Evolutionary conservation across 2,329 filamentous ascomycete genomes (phyloP).

Genomic region (Alternaria panax): DNA sequence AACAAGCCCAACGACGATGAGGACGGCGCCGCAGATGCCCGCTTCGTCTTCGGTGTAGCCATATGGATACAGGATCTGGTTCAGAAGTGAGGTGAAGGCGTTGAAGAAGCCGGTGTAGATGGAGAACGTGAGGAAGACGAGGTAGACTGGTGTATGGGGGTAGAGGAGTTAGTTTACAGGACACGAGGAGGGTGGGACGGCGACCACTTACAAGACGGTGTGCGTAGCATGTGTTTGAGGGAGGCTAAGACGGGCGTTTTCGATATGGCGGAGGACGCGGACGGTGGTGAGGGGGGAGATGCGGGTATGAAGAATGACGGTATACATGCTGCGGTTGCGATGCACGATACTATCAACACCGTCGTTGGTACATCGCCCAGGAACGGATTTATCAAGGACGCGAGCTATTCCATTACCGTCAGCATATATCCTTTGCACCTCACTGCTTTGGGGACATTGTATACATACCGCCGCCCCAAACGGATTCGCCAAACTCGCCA

Average conservation of each 20-base stretch:
- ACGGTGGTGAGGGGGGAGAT: slow-evolving; percentile 77
- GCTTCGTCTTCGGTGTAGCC: slow-evolving; percentile 83
- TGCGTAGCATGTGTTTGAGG: slow-evolving; percentile 58
- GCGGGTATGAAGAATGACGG: slow-evolving; percentile 84
- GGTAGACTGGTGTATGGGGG: too few species aligned
- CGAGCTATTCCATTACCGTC: slow-evolving; percentile 51
- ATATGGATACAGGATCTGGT: slow-evolving; percentile 88
- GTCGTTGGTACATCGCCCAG: slow-evolving; percentile 79
- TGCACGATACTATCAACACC: slow-evolving; percentile 84
- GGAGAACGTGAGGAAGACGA: slow-evolving; percentile 80
- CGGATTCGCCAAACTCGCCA: slow-evolving; percentile 86
- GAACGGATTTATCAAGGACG: slow-evolving; percentile 83
- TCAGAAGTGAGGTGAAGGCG: slow-evolving; percentile 83
- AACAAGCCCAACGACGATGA: slow-evolving; percentile 88
- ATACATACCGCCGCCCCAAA: slow-evolving; percentile 77
- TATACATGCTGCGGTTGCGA: slow-evolving; percentile 73
- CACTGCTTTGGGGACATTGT: background rate
- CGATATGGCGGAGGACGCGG: slow-evolving; percentile 67
- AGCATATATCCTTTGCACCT: background rate
- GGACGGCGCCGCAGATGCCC: slow-evolving; percentile 85
- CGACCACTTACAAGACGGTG: too few species aligned
- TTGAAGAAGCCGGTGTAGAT: slow-evolving; percentile 95
- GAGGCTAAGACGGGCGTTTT: slow-evolving; percentile 62
- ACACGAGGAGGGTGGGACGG: too few species aligned
- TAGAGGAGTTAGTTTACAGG: too few species aligned